Base-by-base conservation (phyloP, 1,284 basidiomycete species). In the Paramarasmius palmivorus region DNA sequence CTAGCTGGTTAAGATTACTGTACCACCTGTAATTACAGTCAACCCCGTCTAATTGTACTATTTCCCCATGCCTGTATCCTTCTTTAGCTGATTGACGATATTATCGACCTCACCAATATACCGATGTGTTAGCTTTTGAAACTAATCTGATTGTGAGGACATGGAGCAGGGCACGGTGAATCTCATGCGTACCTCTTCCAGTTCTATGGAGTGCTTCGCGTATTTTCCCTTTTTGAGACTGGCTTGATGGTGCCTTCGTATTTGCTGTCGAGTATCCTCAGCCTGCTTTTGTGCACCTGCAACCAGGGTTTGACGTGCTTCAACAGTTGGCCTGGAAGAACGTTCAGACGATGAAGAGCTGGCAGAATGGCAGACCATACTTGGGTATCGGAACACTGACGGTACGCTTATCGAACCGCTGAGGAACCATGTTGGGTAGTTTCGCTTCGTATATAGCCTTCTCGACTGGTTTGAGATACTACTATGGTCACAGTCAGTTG, bases 311-410 rank as follows among this genome's bases (percentile, higher is more conserved):
- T 72, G 73, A 12, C 86, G 80, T 0, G 86, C 79, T 48, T 91
- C 89, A 2, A 91, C 80, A 0, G 90, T 92, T 0, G 88, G 87
- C 59, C 90, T 12, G 29, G 36, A 50, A 17, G 22, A 15, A n/a
- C 29, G 8, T 23, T 35, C 23, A 38, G 17, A 34, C 52, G 50
- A 52, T 23, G 56, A 56, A n/a, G 32, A 47, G 15, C 42, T 14
- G 45, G 22, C 34, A 25, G 40, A 36, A n/a, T 25, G 26, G 52
- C 40, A 44, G 22, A 38, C 22, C 78, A 20, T 58, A 90, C 90
- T 85, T 90, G 35, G 90, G 86, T 65, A 92, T 83, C 0, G 88
- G 86, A 58, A 92, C 81, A 59, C 80, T 87, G 59, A 92, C 77
- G 2, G 90, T 92, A 36, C 84, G 77, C 34, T 64, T 71, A 61